A percentile compares a stretch with the other conserved stretches of the same genome.
Evolutionary conservation across 2,329 filamentous ascomycete genomes (phyloP).

Genomic region (Colletotrichum sp.): DNA sequence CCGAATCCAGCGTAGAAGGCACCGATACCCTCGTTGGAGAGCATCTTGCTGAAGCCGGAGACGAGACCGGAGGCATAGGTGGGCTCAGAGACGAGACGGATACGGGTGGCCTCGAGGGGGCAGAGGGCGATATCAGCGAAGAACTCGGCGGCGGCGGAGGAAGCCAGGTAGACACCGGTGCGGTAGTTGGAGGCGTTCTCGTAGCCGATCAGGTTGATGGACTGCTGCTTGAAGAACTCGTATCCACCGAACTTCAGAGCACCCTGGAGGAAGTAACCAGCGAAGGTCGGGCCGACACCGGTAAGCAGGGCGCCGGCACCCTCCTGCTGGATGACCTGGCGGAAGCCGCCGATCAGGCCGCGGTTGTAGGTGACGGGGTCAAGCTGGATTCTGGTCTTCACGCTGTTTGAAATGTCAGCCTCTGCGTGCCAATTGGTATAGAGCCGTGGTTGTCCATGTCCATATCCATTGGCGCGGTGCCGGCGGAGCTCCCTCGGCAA

Average conservation of each 20-base stretch:
- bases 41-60: constrained; percentile 81
- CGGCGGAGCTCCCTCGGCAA: background rate
- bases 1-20: constrained; percentile 94
- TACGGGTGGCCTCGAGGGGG: constrained; percentile 91
- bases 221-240: constrained; percentile 95
- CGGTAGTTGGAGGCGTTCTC: constrained; percentile 80
- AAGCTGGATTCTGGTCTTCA: constrained; percentile 96
- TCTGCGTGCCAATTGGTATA: background rate
- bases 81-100: constrained; percentile 88
- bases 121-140: constrained; percentile 83
- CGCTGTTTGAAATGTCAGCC: constrained; percentile 54
- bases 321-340: constrained; percentile 82
- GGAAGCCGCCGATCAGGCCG: constrained; percentile 85
- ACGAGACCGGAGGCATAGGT: constrained; percentile 82
- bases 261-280: constrained; percentile 93
- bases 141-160: constrained; percentile 68
- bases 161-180: constrained; percentile 80
- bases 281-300: constrained; percentile 82
- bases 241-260: constrained; percentile 94
- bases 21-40: constrained; percentile 80
- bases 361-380: constrained; percentile 89
- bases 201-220: constrained; percentile 79
- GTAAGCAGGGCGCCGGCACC: constrained; percentile 86
- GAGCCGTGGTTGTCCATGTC: background rate
- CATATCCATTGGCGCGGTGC: background rate